phyloP scores from a whole-genome alignment of 176 grass and related monocot species.

The Dendrocalamus sinicus region DNA sequence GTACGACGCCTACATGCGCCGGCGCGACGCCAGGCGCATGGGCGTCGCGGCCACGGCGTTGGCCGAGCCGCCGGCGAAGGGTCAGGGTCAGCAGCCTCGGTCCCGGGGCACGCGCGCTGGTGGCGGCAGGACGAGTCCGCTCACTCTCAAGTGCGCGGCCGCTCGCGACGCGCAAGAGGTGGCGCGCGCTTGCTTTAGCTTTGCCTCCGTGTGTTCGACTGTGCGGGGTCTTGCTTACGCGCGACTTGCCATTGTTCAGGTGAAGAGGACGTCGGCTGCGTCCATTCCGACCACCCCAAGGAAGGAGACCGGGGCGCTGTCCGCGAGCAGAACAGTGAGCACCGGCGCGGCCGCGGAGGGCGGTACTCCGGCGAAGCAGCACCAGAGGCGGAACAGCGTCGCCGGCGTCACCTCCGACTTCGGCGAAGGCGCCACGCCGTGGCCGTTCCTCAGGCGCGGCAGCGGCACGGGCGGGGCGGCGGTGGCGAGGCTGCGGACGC shows the following conservation, averaged over 20 bases:
- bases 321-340: constrained; percentile 44
- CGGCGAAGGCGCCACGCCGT: constrained; percentile 34
- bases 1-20: constrained; percentile 68
- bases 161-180: constrained; percentile 15
- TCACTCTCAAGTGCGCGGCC: not conserved
- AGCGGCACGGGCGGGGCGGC: constrained; percentile 44
- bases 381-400: constrained; percentile 50
- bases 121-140: not conserved
- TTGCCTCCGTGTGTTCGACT: not conserved
- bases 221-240: not conserved
- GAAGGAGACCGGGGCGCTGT: constrained; percentile 11
- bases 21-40: constrained; percentile 59
- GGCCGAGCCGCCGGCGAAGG: not conserved
- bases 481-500: constrained; percentile 11
- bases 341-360: not conserved
- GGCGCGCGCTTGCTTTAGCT: not conserved
- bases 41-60: not conserved
- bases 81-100: not conserved
- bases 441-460: constrained; percentile 57
- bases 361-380: not conserved
- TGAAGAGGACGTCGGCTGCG: constrained; percentile 22
- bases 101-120: not conserved
- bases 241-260: not conserved
- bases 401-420: not conserved
- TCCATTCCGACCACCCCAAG: constrained; percentile 37